These are phyloP conservation scores for Detonula confervacea DNA, from an alignment of 352 stramenopile genomes.

Conservation along the genomic window DNA sequence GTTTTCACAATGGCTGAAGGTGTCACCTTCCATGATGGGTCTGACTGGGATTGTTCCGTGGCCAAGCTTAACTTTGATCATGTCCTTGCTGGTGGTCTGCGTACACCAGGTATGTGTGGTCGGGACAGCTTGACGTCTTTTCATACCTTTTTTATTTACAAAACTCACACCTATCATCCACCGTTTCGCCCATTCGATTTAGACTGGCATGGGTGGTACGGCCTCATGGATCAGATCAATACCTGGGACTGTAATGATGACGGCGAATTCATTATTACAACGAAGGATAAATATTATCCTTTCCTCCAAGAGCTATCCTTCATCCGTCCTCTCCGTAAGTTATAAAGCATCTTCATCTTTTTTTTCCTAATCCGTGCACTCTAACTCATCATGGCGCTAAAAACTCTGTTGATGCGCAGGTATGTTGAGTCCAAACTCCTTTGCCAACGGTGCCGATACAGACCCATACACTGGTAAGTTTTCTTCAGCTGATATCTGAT, in stretches of 20 bases:
- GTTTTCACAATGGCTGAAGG: conserved; percentile 68
- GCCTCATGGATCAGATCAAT: conserved; percentile 29
- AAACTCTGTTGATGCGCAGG: too few species aligned
- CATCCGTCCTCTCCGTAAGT: conserved; percentile 64
- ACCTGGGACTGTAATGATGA: conserved; percentile 57
- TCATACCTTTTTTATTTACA: not conserved
- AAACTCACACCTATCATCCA: not conserved
- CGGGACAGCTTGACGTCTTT: not conserved
- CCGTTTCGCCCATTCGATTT: not conserved
- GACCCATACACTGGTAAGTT: conserved; percentile 31
- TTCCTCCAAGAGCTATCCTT: conserved; percentile 76
- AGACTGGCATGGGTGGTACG: conserved; percentile 65
- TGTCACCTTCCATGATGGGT: conserved; percentile 79
- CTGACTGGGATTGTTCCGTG: conserved; percentile 61
- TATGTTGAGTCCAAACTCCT: conserved; percentile 29
- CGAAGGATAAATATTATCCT: conserved; percentile 53
- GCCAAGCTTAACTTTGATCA: conserved; percentile 83
- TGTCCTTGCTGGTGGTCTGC: conserved; percentile 52
- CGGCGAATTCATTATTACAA: conserved; percentile 60
- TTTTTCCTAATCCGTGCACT: not conserved
- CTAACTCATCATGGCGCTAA: not conserved
- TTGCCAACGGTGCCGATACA: conserved; percentile 34
- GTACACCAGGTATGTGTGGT: not conserved
- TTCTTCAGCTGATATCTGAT: not conserved
- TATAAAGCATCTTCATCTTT: conserved; percentile 13